phyloP scores from a whole-genome alignment of 306 rosid genomes.

The Glycine tomentella region DNA sequence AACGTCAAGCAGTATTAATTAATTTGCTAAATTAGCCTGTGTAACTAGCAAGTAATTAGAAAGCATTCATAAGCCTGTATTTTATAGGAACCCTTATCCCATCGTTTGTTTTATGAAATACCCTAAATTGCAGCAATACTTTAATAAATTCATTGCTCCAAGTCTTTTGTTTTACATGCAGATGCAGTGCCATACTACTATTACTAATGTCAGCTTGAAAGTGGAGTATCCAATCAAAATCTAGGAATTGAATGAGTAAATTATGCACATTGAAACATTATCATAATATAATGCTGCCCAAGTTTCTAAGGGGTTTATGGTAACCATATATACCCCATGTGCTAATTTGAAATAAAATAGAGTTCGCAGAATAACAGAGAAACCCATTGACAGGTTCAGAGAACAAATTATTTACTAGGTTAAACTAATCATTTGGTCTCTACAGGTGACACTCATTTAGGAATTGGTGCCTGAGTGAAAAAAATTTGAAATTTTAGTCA shows the following conservation, averaged over 20 bases:
- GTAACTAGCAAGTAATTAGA: neutral
- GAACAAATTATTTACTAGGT: neutral
- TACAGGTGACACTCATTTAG: neutral
- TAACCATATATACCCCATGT: neutral
- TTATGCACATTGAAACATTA: no score
- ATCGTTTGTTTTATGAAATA: neutral
- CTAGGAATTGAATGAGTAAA: neutral
- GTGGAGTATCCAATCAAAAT: neutral
- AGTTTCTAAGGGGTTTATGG: neutral
- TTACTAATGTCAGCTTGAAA: neutral
- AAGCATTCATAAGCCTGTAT: neutral
- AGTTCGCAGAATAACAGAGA: neutral
- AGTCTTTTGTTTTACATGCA: neutral
- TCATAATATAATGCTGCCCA: neutral
- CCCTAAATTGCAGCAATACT: neutral
- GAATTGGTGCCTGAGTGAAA: neutral
- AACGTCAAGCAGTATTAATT: neutral
- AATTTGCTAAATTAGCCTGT: neutral
- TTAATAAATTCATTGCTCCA: no score
- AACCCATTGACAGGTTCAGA: conserved; percentile 6
- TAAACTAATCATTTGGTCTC: neutral
- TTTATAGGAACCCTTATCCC: neutral
- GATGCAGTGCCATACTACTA: neutral
- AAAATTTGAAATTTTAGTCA: neutral
- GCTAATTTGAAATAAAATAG: neutral